Percentiles rank a stretch among this genome's conserved stretches.
Conservation (phyloP, 129 eudicot genomes). For the Dittrichia graveolens region DNA sequence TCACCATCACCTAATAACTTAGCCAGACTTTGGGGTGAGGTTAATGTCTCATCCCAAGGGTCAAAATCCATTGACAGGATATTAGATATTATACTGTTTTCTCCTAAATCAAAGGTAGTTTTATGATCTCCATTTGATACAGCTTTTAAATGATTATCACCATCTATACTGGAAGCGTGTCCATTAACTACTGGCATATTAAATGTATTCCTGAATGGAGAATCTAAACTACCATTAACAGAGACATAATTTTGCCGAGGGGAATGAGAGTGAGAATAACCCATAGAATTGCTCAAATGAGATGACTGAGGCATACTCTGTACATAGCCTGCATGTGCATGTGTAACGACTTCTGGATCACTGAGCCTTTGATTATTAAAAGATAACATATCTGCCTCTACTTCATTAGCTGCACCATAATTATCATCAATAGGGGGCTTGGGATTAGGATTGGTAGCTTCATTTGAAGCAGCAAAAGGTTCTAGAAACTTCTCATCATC, state of each 20-base stretch:
- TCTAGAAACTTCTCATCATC: constrained; percentile 41
- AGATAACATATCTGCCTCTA: constrained; percentile 63
- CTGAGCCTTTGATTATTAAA: constrained; percentile 66
- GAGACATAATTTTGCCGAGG: constrained; percentile 29
- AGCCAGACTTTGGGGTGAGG: constrained; percentile 75
- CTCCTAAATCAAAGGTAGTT: constrained; percentile 54
- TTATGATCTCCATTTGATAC: constrained; percentile 30
- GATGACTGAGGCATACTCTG: constrained; percentile 44
- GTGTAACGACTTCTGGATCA: constrained; percentile 67
- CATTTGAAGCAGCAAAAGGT: constrained; percentile 31
- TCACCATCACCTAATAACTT: constrained; percentile 67
- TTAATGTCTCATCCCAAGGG: constrained; percentile 81
- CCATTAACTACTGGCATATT: constrained; percentile 39
- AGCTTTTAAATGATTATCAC: constrained; percentile 24
- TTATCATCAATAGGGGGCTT: not conserved
- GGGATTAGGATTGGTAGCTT: not conserved
- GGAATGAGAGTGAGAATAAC: constrained; percentile 19
- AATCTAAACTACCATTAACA: constrained; percentile 28
- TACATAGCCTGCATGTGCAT: constrained; percentile 36
- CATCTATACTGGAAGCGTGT: not conserved
- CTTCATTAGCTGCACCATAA: constrained; percentile 42
- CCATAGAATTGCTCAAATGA: constrained; percentile 38
- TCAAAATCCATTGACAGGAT: constrained; percentile 84
- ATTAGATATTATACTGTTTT: constrained; percentile 86
- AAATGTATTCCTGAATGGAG: constrained; percentile 41